Percentiles rank a stretch among this genome's conserved stretches.
Evolutionary conservation across 345 rosid genomes (phyloP).

Genomic region (Rhodamnia argentea): DNA sequence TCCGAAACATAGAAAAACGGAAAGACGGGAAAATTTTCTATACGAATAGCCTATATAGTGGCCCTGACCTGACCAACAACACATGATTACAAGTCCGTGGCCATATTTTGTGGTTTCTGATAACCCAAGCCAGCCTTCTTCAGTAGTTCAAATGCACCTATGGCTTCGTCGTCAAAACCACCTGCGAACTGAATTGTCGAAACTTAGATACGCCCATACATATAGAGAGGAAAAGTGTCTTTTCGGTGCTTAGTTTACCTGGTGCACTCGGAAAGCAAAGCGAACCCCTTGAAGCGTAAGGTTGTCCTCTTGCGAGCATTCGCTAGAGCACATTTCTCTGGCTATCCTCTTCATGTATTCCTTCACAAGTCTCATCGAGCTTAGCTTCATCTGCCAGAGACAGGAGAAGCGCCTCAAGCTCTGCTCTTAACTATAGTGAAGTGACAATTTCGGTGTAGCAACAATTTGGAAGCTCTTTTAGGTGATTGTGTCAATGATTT

Average conservation of each 20-base stretch:
- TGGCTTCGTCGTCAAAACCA: constrained; percentile 69
- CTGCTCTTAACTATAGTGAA: neutral
- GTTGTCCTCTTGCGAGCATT: constrained; percentile 24
- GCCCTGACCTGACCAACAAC: neutral
- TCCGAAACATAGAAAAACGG: neutral
- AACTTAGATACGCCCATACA: neutral
- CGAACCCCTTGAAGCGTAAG: constrained; percentile 66
- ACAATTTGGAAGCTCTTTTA: neutral
- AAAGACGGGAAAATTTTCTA: neutral
- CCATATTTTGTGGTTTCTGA: neutral
- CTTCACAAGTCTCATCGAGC: constrained; percentile 55
- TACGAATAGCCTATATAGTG: neutral
- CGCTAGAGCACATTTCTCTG: constrained; percentile 34
- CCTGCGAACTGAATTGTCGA: constrained; percentile 46
- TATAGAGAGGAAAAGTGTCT: neutral
- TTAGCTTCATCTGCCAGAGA: constrained; percentile 56
- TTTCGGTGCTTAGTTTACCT: constrained; percentile 26
- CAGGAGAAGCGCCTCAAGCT: neutral
- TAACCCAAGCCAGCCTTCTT: constrained; percentile 21
- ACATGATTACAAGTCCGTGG: neutral
- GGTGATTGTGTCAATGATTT: neutral
- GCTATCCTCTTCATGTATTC: constrained; percentile 57
- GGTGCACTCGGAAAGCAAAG: constrained; percentile 77
- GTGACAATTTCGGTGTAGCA: neutral
- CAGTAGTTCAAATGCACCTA: constrained; percentile 52